Base-by-base conservation (phyloP, 768 basidiomycete species). In the Calocera cornea region DNA sequence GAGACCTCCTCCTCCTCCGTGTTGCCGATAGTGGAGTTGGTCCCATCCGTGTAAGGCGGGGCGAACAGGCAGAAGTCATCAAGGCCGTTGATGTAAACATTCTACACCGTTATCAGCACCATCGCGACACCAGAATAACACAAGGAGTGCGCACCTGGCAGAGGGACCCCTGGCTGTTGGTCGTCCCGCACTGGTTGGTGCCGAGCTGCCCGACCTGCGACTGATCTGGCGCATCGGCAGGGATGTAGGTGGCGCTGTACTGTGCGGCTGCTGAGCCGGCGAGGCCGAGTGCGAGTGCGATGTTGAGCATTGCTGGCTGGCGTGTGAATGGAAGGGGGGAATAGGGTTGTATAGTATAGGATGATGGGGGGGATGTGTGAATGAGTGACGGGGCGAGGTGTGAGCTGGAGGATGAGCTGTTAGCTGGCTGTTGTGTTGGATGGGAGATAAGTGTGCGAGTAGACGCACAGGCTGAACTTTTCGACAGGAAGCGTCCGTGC, bases 101-200 rank as follows among this genome's bases (percentile, higher is more conserved):
- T 60, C 54, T 71, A 8, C 31, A 10, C 27, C 31, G 27, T 29
- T 29, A 16, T 71, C 74, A n/a, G 71, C 72, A 49, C 75, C 75
- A 19, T 41, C 40, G 19, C 19, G 11, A 27, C 11, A 10, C 31
- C 7, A 29, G 2, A 5, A 31, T 19, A 16, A 5, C 14, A 60
- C 44, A 47, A 27, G 19, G 54, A 60, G 31, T 11, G 54, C 54
- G 54, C 19, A 60, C 54, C 72, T 90, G 90, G 76, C 89, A 92
- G 67, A 76, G 75, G 2, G 86, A 86, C 2, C 76, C 79, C 75
- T 85, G 86, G 73, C 79, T 83, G 64, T 78, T 75, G 19, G 74
- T 77, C 1, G 82, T 80, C 10, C 86, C 86, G 74, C 90, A 92
- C 67, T 81, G 54, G 22, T 89, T 87, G n/a, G 85, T 85, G 17